phyloP scores from a whole-genome alignment of 2,329 filamentous ascomycete species.

The Fusarium tricinctum region DNA sequence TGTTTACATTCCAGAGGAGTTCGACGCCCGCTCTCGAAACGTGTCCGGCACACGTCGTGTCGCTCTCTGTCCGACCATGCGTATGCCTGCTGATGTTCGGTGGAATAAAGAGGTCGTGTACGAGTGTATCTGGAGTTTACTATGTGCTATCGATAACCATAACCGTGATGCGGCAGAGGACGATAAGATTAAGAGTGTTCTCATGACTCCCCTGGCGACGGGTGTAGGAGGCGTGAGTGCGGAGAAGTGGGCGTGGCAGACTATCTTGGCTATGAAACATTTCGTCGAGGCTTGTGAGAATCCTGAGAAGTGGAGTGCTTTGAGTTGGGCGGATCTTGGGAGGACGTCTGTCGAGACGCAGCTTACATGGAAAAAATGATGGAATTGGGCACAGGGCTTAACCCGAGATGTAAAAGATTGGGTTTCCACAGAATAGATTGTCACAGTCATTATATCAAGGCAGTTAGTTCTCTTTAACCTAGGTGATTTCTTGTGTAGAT shows the following conservation, averaged over 20 bases:
- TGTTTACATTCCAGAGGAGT: slow-evolving; percentile 59
- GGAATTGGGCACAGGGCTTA: too few species aligned
- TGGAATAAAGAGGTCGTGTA: slow-evolving; percentile 69
- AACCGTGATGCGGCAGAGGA: slow-evolving; percentile 53
- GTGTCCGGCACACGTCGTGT: slow-evolving; percentile 60
- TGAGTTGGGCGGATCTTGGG: slow-evolving; percentile 54
- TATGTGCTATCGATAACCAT: slow-evolving; percentile 63
- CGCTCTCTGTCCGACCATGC: slow-evolving; percentile 68
- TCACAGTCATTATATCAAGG: too few species aligned
- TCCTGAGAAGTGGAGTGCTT: slow-evolving; percentile 58
- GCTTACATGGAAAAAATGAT: slow-evolving; percentile 11
- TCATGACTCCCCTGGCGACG: slow-evolving; percentile 68
- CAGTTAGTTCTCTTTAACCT: too few species aligned
- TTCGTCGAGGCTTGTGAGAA: slow-evolving; percentile 62
- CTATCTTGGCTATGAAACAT: slow-evolving; percentile 65
- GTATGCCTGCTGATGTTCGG: slow-evolving; percentile 57
- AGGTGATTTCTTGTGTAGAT: too few species aligned
- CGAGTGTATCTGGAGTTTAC: slow-evolving; percentile 66
- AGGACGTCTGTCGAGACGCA: slow-evolving; percentile 29
- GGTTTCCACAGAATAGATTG: too few species aligned
- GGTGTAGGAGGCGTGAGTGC: slow-evolving; percentile 62
- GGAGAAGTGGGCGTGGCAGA: slow-evolving; percentile 64
- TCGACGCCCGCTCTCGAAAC: slow-evolving; percentile 53
- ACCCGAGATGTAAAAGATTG: too few species aligned
- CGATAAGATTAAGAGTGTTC: slow-evolving; percentile 57